A percentile compares a stretch with the other conserved stretches of the same genome.
These are phyloP conservation scores for Coprinopsis sp. DNA, from an alignment of 768 basidiomycete genomes.

Conservation along the genomic window DNA sequence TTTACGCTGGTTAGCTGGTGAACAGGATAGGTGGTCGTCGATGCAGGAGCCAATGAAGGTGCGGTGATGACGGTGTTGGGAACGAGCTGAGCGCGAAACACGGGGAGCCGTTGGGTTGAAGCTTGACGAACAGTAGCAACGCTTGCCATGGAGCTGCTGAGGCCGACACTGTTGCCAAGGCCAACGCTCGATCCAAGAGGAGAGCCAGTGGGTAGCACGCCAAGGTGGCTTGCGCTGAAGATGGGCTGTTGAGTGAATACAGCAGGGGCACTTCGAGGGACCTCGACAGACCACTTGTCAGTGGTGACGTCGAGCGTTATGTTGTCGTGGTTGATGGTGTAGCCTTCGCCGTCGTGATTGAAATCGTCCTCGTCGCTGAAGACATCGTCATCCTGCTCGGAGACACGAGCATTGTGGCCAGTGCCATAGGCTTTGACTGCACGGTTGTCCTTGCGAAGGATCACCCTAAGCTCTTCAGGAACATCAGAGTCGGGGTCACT, in stretches of 20 bases:
- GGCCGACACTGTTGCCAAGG: neutral
- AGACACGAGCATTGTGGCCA: constrained; percentile 25
- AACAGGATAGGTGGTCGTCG: too few relatives aligned
- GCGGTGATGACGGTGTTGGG: neutral
- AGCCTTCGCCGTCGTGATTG: neutral
- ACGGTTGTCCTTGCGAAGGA: constrained; percentile 37
- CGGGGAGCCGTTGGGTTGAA: neutral
- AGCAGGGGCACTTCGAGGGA: too few relatives aligned
- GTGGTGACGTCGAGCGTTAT: neutral
- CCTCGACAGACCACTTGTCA: too few relatives aligned
- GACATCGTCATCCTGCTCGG: neutral
- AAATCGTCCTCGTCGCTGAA: neutral
- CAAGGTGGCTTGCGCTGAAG: too few relatives aligned
- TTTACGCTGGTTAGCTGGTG: neutral
- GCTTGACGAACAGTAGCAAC: neutral
- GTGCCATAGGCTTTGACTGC: constrained; percentile 26
- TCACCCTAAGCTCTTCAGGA: constrained; percentile 69
- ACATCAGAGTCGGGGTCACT: constrained; percentile 75
- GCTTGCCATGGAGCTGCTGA: neutral
- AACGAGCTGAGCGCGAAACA: constrained; percentile 1
- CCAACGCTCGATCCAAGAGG: too few relatives aligned
- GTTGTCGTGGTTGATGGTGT: neutral
- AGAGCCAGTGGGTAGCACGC: too few relatives aligned
- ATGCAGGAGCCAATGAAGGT: neutral
- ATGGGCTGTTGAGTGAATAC: too few relatives aligned